These are phyloP conservation scores for Talaromyces pinophilus DNA, from an alignment of 2,329 filamentous ascomycete species.

Conservation along the genomic window DNA sequence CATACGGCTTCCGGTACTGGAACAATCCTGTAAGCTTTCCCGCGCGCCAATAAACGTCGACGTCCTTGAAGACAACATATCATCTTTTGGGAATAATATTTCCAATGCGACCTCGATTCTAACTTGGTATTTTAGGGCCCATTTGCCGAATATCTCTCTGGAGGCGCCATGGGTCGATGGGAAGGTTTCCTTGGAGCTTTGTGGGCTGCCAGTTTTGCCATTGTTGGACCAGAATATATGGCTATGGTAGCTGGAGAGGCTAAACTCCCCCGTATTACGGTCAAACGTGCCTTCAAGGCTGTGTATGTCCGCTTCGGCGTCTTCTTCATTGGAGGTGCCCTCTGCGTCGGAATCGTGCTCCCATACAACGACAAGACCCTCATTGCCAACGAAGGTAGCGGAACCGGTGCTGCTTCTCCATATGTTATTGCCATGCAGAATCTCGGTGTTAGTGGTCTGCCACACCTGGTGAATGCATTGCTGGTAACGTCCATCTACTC, in stretches of 20 bases:
- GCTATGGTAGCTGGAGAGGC: slow-evolving; percentile 57
- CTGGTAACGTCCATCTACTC: slow-evolving; percentile 68
- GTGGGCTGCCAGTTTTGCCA: slow-evolving; percentile 66
- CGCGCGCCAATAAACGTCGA: slow-evolving; percentile 48
- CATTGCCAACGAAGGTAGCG: slow-evolving; percentile 56
- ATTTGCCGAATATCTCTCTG: slow-evolving; percentile 64
- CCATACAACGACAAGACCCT: slow-evolving; percentile 65
- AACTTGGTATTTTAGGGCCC: slow-evolving; percentile 50
- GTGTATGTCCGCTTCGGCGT: slow-evolving; percentile 74
- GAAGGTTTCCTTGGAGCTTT: slow-evolving; percentile 65
- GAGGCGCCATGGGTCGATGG: slow-evolving; percentile 61
- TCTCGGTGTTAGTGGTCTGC: slow-evolving; percentile 62
- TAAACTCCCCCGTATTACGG: slow-evolving; percentile 65
- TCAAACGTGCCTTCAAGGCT: slow-evolving; percentile 73
- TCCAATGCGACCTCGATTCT: background rate
- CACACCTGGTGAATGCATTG: slow-evolving; percentile 72
- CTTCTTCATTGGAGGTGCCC: slow-evolving; percentile 72
- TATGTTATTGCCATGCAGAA: slow-evolving; percentile 70
- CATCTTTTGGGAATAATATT: background rate
- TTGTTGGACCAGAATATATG: slow-evolving; percentile 66
- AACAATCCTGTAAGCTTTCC: slow-evolving; percentile 59
- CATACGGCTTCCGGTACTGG: slow-evolving; percentile 65
- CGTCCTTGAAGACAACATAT: background rate
- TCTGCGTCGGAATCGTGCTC: slow-evolving; percentile 69
- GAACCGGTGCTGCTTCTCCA: slow-evolving; percentile 64